phyloP scores from a whole-genome alignment of 129 eudicot species.

The Erigeron canadensis region DNA sequence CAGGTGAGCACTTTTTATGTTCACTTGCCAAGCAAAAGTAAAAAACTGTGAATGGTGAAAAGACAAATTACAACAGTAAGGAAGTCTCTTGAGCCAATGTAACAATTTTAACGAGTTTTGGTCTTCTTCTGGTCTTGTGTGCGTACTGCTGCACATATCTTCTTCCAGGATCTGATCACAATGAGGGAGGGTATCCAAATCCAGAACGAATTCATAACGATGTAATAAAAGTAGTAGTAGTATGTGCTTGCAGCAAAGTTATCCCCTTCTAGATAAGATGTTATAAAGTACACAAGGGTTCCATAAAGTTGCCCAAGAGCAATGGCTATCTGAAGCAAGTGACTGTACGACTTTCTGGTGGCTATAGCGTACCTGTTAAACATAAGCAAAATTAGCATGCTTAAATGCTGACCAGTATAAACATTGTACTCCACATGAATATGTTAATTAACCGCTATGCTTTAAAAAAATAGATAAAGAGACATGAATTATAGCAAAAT shows the following conservation, averaged over 20 bases:
- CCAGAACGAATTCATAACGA: constrained; percentile 74
- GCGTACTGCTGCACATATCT: constrained; percentile 52
- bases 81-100: neutral
- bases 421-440: too few species aligned
- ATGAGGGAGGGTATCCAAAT: constrained; percentile 65
- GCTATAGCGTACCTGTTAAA: constrained; percentile 85
- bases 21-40: constrained; percentile 15
- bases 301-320: constrained; percentile 92
- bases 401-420: neutral
- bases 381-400: constrained; percentile 5
- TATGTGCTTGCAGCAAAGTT: constrained; percentile 53
- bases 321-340: constrained; percentile 71
- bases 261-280: constrained; percentile 78
- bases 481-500: too few species aligned
- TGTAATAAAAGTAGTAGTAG: constrained; percentile 65
- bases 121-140: constrained; percentile 56
- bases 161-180: constrained; percentile 80
- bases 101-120: constrained; percentile 47
- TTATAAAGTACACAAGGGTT: constrained; percentile 61
- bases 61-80: constrained; percentile 15
- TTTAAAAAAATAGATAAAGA: too few species aligned
- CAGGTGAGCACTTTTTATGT: constrained; percentile 12
- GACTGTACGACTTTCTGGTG: constrained; percentile 67
- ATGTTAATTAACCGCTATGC: too few species aligned
- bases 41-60: constrained; percentile 1